Evolutionary conservation across 2,329 filamentous ascomycete species (phyloP).

Genomic region (Colletotrichum tropicicola): DNA sequence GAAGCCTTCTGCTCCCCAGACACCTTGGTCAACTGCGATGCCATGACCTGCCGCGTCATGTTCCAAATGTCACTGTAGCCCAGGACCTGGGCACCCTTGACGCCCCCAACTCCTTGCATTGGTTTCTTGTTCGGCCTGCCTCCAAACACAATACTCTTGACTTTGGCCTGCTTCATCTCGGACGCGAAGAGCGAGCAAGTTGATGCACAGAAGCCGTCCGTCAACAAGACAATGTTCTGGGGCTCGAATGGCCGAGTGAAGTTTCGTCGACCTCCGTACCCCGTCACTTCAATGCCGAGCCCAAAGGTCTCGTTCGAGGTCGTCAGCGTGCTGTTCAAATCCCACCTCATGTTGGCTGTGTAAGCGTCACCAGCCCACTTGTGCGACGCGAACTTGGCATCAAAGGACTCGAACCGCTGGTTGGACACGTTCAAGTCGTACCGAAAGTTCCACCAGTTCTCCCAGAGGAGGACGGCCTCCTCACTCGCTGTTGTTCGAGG

Average conservation of each 20-base stretch:
- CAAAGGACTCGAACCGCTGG: slow-evolving; percentile 59
- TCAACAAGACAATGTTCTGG: slow-evolving; percentile 65
- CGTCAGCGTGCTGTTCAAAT: slow-evolving; percentile 53
- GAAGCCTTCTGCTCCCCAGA: slow-evolving; percentile 38
- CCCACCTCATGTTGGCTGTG: slow-evolving; percentile 60
- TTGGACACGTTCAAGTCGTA: slow-evolving; percentile 54
- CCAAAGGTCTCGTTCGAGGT: slow-evolving; percentile 50
- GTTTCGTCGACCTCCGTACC: slow-evolving; percentile 56
- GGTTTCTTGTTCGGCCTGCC: slow-evolving; percentile 42
- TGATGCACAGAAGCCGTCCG: slow-evolving; percentile 67
- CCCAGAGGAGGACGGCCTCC: slow-evolving; percentile 45
- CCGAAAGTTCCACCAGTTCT: slow-evolving; percentile 53
- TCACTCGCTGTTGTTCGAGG: slow-evolving; percentile 52
- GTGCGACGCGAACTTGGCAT: slow-evolving; percentile 51
- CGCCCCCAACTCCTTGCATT: slow-evolving; percentile 51
- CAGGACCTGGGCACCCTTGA: slow-evolving; percentile 55
- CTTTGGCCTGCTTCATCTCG: slow-evolving; percentile 49
- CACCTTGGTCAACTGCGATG: slow-evolving; percentile 28
- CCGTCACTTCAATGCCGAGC: slow-evolving; percentile 56
- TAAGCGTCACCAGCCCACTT: slow-evolving; percentile 59
- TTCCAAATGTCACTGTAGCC: slow-evolving; percentile 38
- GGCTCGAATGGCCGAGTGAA: slow-evolving; percentile 62
- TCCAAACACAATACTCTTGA: slow-evolving; percentile 12
- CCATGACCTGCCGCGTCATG: background rate
- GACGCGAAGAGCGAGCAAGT: slow-evolving; percentile 66